Conservation (phyloP, 2,329 filamentous ascomycete genomes). For the Nannizziopsis barbatae region DNA sequence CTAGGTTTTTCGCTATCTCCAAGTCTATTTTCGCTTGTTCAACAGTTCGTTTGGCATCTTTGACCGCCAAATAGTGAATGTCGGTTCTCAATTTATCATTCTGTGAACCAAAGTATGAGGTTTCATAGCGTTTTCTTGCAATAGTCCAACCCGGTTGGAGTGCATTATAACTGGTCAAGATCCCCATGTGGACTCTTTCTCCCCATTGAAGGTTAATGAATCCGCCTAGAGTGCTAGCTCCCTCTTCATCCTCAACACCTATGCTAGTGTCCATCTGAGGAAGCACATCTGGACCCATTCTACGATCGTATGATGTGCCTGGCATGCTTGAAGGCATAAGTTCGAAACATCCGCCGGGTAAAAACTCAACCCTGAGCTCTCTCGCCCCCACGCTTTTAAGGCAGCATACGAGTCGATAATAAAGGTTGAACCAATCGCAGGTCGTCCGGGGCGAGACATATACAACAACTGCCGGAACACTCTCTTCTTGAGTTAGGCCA, state of each 20-base stretch:
- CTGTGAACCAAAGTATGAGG: background rate
- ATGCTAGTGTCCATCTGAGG: slow-evolving; percentile 11
- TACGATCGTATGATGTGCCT: background rate
- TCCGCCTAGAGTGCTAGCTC: slow-evolving; percentile 15
- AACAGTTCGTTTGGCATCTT: background rate
- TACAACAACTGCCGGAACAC: slow-evolving; percentile 9
- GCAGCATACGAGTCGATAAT: background rate
- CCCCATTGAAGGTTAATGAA: slow-evolving; percentile 11
- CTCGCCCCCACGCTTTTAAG: background rate
- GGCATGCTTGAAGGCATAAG: background rate
- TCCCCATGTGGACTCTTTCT: slow-evolving; percentile 7
- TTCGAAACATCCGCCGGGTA: slow-evolving; percentile 9
- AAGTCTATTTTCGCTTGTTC: background rate
- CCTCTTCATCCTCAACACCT: slow-evolving; percentile 8
- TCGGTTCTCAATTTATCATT: background rate
- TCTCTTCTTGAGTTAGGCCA: background rate
- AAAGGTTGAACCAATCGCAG: slow-evolving; percentile 8
- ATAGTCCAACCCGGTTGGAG: background rate
- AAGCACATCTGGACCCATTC: background rate
- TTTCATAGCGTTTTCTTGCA: background rate
- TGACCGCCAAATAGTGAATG: background rate
- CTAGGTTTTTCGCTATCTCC: background rate
- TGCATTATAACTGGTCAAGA: slow-evolving; percentile 14
- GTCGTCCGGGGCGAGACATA: slow-evolving; percentile 3
- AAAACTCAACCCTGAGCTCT: slow-evolving; percentile 12